Evolutionary conservation across 116 monocot genomes (phyloP).

Genomic region (Iris pallida): DNA sequence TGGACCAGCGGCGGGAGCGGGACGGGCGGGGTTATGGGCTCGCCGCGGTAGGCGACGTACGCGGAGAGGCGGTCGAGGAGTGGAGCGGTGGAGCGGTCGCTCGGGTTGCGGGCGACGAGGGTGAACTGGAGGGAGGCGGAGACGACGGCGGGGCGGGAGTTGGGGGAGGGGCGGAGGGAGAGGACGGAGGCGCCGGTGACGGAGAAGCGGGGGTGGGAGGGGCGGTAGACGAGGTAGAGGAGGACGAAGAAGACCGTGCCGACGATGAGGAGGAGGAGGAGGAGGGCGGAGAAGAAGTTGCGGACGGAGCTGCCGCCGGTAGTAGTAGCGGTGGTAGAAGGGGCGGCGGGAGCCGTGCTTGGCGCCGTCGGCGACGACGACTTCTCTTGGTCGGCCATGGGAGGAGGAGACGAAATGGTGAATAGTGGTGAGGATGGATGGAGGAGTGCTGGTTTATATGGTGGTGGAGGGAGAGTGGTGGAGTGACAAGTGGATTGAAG

Average conservation of each 20-base stretch:
- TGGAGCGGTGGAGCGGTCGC: slow-evolving; percentile 7
- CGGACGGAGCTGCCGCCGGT: background rate
- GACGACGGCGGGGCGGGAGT: background rate
- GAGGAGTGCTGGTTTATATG: background rate
- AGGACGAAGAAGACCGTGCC: slow-evolving; percentile 11
- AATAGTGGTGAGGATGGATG: background rate
- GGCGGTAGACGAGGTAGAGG: slow-evolving; percentile 7
- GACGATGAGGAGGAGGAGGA: slow-evolving; percentile 11
- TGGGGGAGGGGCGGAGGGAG: background rate
- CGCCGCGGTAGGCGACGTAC: slow-evolving; percentile 9
- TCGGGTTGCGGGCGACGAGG: slow-evolving; percentile 14
- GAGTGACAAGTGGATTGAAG: background rate
- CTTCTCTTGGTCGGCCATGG: slow-evolving; percentile 3
- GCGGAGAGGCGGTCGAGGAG: slow-evolving; percentile 10
- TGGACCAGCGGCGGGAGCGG: slow-evolving; percentile 10
- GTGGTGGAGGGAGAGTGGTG: background rate
- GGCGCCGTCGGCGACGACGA: background rate
- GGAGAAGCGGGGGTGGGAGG: slow-evolving; percentile 1
- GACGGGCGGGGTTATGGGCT: background rate
- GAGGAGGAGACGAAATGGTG: background rate
- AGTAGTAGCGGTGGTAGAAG: background rate
- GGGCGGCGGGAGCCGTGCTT: background rate
- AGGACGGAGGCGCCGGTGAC: slow-evolving; percentile 1
- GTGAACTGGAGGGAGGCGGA: slow-evolving; percentile 10
- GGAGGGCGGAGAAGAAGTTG: background rate